Evolutionary conservation across 345 rosid species (phyloP), one percentile per base, ranked within the genome.

Genomic region (Sonneratia caseolaris): DNA sequence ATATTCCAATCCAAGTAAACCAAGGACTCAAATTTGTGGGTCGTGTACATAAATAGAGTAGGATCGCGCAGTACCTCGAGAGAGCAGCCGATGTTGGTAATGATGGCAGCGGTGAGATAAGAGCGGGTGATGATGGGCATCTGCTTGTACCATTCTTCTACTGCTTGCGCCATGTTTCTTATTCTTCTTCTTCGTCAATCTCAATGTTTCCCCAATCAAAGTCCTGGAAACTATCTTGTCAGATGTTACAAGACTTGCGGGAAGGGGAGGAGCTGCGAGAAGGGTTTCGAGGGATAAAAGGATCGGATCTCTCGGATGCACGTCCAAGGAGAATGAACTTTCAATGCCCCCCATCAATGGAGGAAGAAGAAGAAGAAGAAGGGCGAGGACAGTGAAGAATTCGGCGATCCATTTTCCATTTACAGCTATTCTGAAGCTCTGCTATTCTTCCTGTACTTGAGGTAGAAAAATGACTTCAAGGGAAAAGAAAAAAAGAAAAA

Each of bases 141-240:
- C 90, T 96, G 98, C 79, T 86, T 91, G 73, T 92, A 96, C 99
- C 99, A 96, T 80, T 96, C 99, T 77, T 96, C 99, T 43, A 92
- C 93, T 36, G 95, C 99, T 64, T 92, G 98, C 71, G 99, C 99
- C 99, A 96, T 92, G 57, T 59, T 64, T 1, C 19, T 32, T 38
- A 32, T 49, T 15, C 36, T 42, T 9, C 3, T 42, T 42, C 2
- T 9, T 42, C 32, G n/a, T 38, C 32, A 24, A 38, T 38, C 40
- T 42, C 64, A 73, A 66, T 27, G 32, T 27, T 27, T 37, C 38
- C 66, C 37, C 19, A 36, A 27, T 27, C 12, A 9, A 1, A 53
- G 8, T 53, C 4, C 59, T n/a, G 18, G n/a, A 53, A 53, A 53
- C 32, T 47, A 47, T 47, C 51, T 13, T 27, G 15, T 10, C 51